Evolutionary conservation across 768 basidiomycete species (phyloP).

Genomic region (Boletus edulis): DNA sequence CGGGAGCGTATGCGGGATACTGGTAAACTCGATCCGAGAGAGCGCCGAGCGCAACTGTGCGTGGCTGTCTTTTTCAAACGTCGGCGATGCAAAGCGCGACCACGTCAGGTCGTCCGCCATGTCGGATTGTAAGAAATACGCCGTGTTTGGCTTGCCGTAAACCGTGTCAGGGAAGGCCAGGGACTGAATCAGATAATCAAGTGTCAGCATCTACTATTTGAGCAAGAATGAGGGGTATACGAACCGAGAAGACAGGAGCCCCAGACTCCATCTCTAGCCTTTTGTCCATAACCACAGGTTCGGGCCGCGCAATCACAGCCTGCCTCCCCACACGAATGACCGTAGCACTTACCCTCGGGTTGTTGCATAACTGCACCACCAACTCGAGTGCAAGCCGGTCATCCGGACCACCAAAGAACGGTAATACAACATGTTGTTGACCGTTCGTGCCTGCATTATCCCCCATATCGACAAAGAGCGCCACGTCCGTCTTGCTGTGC

Average conservation of each 20-base stretch:
- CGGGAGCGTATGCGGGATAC: constrained; percentile 47
- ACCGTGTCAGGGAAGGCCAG: constrained; percentile 63
- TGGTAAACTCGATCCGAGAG: constrained; percentile 62
- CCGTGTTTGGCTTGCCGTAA: constrained; percentile 63
- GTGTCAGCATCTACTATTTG: background rate
- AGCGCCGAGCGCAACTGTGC: constrained; percentile 38
- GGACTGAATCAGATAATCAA: constrained; percentile 33
- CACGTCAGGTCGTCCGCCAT: constrained; percentile 82
- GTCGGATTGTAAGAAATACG: constrained; percentile 68
- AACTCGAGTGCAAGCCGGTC: constrained; percentile 83
- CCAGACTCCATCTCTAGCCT: constrained; percentile 34
- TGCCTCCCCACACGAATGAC: constrained; percentile 59
- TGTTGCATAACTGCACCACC: constrained; percentile 74
- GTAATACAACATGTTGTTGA: constrained; percentile 68
- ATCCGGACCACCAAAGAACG: constrained; percentile 94
- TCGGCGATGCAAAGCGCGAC: constrained; percentile 51
- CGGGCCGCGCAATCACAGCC: constrained; percentile 53
- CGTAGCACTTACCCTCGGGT: constrained; percentile 64
- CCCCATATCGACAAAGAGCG: constrained; percentile 79
- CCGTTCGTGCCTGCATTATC: constrained; percentile 27
- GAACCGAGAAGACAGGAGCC: constrained; percentile 14
- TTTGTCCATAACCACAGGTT: constrained; percentile 55
- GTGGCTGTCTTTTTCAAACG: constrained; percentile 6
- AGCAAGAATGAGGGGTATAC: constrained; percentile 7
- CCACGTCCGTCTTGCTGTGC: constrained; percentile 71